These are phyloP conservation scores for Calycina herbarum DNA, from an alignment of 2,329 filamentous ascomycete species.

Conservation along the genomic window DNA sequence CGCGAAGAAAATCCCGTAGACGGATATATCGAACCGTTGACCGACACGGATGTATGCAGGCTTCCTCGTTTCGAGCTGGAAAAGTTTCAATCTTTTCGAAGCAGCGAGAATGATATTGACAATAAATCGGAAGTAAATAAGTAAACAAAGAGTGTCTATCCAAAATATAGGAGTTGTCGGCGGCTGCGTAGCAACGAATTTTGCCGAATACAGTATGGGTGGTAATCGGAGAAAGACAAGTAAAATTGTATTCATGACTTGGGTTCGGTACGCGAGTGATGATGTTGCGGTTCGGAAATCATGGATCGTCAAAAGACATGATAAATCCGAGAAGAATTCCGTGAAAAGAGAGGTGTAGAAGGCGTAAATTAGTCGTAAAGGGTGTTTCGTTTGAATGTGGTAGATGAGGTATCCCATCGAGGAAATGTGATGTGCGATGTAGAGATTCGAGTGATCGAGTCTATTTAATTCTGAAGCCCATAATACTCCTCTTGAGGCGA, in stretches of 20 bases:
- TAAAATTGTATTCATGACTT: not conserved
- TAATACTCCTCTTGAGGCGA: slow-evolving; percentile 14
- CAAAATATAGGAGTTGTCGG: not conserved
- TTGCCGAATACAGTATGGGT: not conserved
- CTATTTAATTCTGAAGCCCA: slow-evolving; percentile 19
- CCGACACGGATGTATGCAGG: not conserved
- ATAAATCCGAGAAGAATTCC: slow-evolving; percentile 15
- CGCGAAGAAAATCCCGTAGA: not conserved
- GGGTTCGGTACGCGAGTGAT: slow-evolving; percentile 10
- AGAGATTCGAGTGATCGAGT: slow-evolving; percentile 7
- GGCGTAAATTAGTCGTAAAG: slow-evolving; percentile 9
- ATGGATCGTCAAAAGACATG: slow-evolving; percentile 11
- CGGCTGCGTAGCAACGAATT: not conserved
- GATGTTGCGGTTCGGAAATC: slow-evolving; percentile 12
- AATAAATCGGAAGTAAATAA: not conserved
- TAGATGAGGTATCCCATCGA: not conserved
- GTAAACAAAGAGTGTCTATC: not conserved
- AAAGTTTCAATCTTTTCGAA: slow-evolving; percentile 1
- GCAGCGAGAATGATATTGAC: not conserved
- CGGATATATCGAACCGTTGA: not conserved
- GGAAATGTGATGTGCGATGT: not conserved
- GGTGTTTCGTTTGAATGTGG: not conserved
- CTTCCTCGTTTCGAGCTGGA: not conserved
- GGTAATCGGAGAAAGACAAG: not conserved
- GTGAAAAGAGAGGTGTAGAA: slow-evolving; percentile 17